phyloP scores from a whole-genome alignment of 352 stramenopile genomes.

The Phytopythium montanum region DNA sequence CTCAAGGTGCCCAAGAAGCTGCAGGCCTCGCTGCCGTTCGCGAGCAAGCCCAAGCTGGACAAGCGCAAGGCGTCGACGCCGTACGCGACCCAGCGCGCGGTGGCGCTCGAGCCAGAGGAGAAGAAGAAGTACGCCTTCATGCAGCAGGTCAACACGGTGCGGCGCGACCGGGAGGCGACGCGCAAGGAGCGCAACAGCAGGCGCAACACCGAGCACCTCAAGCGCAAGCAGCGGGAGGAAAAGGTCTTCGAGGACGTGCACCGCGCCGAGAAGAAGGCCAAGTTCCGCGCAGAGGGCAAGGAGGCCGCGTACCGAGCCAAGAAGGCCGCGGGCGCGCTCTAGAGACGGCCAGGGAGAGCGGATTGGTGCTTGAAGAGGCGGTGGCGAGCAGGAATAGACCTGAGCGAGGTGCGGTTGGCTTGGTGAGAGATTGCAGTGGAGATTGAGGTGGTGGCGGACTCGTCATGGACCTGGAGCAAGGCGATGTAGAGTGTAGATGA shows the following conservation, averaged over 20 bases:
- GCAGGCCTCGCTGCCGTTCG: slow-evolving; percentile 96
- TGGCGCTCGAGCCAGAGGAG: slow-evolving; percentile 96
- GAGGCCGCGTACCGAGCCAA: slow-evolving; percentile 51
- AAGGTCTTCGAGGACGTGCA: slow-evolving; percentile 85
- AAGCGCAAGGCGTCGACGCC: slow-evolving; percentile 84
- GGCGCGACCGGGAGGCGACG: slow-evolving; percentile 95
- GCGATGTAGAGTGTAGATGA: too few relatives aligned
- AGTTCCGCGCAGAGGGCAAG: slow-evolving; percentile 82
- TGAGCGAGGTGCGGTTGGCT: too few relatives aligned
- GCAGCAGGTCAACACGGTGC: slow-evolving; percentile 96
- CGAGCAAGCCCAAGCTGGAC: slow-evolving; percentile 95
- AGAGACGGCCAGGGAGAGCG: neutral
- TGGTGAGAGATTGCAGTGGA: too few relatives aligned
- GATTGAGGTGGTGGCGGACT: too few relatives aligned
- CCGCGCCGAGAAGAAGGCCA: slow-evolving; percentile 83
- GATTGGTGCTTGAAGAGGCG: neutral
- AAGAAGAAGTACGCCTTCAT: slow-evolving; percentile 97
- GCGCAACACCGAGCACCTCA: slow-evolving; percentile 83
- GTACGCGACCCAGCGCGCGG: slow-evolving; percentile 87
- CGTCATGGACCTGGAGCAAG: too few relatives aligned
- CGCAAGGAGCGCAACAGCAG: slow-evolving; percentile 90
- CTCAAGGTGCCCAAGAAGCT: slow-evolving; percentile 97
- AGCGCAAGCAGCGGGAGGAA: slow-evolving; percentile 92
- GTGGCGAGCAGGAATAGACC: slow-evolving; percentile 5
- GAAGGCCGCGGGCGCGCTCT: slow-evolving; percentile 31